Evolutionary conservation across 305 asterid species (phyloP).

Genomic region (Fraxinus velutina): DNA sequence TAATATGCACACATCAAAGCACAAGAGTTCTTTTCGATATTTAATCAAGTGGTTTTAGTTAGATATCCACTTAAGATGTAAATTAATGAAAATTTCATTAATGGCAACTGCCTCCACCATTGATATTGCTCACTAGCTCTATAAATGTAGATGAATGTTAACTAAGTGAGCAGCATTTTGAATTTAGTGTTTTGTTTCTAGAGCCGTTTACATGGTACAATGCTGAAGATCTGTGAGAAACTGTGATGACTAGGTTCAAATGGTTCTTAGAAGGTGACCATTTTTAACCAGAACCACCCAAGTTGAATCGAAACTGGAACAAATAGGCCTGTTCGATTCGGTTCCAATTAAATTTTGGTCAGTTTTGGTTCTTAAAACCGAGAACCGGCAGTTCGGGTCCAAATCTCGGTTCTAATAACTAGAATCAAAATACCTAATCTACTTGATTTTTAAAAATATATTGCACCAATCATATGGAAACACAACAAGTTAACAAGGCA

Average conservation of each 20-base stretch:
- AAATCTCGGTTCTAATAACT: not conserved
- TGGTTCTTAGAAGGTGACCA: not conserved
- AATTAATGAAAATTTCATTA: not conserved
- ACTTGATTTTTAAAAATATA: not conserved
- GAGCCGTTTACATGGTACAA: not conserved
- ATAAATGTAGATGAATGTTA: not conserved
- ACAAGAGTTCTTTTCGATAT: not conserved
- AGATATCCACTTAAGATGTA: not conserved
- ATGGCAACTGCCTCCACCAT: not conserved
- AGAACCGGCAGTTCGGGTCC: not conserved
- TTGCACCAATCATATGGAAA: not conserved
- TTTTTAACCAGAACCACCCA: not conserved
- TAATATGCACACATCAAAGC: not conserved
- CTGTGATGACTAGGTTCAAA: not conserved
- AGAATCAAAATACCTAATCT: not conserved
- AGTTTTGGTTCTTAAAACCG: not conserved
- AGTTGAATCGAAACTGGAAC: not conserved
- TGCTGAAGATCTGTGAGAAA: not conserved
- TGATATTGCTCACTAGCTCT: not conserved
- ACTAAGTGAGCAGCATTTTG: not conserved
- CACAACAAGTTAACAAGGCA: not conserved
- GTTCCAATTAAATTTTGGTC: not conserved
- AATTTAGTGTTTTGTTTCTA: not conserved
- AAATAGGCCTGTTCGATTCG: not conserved
- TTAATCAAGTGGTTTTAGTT: not conserved